Evolutionary conservation across 2,329 filamentous ascomycete genomes (phyloP).

Genomic region (Aspergillus sp.): DNA sequence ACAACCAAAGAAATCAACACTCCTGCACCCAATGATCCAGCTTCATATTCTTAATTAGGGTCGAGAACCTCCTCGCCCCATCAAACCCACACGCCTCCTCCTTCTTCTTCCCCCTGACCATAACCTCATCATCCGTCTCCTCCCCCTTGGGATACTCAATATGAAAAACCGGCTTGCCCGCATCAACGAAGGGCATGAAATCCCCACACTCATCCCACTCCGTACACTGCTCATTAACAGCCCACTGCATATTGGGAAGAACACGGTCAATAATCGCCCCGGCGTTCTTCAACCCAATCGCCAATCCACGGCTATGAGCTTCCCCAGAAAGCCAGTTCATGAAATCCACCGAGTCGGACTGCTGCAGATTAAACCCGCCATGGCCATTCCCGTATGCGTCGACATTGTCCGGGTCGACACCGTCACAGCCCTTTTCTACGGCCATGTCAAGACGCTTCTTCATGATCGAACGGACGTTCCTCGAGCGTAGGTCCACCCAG

Average conservation of each 20-base stretch:
- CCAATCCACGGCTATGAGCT: constrained; percentile 56
- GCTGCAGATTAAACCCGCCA: constrained; percentile 56
- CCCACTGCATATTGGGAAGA: constrained; percentile 59
- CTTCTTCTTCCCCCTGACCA: constrained; percentile 35
- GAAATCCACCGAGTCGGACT: constrained; percentile 57
- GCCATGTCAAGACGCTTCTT: constrained; percentile 59
- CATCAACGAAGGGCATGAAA: constrained; percentile 59
- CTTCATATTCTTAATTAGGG: constrained; percentile 64
- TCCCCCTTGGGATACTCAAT: constrained; percentile 67
- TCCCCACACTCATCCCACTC: constrained; percentile 59
- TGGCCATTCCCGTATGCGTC: constrained; percentile 67
- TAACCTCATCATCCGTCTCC: constrained; percentile 32
- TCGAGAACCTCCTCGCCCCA: constrained; percentile 57
- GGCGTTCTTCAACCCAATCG: constrained; percentile 69
- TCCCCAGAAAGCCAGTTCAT: constrained; percentile 61
- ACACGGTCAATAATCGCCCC: constrained; percentile 57
- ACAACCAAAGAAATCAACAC: constrained; percentile 37
- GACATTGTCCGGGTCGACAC: constrained; percentile 70
- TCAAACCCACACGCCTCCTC: constrained; percentile 48
- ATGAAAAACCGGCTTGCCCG: constrained; percentile 68
- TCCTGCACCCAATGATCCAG: constrained; percentile 64
- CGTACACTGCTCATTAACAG: constrained; percentile 71
- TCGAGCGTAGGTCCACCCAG: constrained; percentile 61
- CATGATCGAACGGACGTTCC: constrained; percentile 63
- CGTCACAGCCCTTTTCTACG: constrained; percentile 64